Evolutionary conservation across 2,329 filamentous ascomycete genomes (phyloP).

Genomic region (Tolypocladium capitatum): DNA sequence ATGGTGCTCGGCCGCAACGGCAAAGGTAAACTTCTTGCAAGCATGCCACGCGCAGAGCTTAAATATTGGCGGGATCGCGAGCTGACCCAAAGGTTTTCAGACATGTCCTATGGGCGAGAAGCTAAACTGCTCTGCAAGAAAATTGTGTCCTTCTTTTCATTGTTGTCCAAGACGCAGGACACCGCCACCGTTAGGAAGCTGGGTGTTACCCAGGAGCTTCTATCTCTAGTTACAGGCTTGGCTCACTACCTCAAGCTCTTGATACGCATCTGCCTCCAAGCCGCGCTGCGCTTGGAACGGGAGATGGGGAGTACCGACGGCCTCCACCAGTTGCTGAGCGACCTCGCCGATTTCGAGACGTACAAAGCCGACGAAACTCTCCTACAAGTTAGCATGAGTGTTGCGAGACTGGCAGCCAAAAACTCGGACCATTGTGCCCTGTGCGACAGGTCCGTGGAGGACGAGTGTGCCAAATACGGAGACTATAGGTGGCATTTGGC

Average conservation of each 20-base stretch:
- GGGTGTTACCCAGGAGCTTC: slow-evolving; percentile 91
- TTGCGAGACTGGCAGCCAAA: slow-evolving; percentile 55
- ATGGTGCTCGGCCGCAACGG: slow-evolving; percentile 55
- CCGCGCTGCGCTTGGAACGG: slow-evolving; percentile 78
- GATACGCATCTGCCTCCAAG: slow-evolving; percentile 92
- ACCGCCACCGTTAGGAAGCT: slow-evolving; percentile 77
- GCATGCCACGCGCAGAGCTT: not conserved
- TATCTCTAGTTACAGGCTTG: slow-evolving; percentile 91
- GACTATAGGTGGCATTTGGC: slow-evolving; percentile 72
- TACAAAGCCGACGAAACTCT: slow-evolving; percentile 59
- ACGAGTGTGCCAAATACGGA: slow-evolving; percentile 69
- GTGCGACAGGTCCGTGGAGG: slow-evolving; percentile 82
- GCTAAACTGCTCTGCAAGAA: slow-evolving; percentile 99
- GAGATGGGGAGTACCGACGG: slow-evolving; percentile 64
- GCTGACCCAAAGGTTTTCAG: slow-evolving; percentile 24
- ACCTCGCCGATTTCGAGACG: slow-evolving; percentile 71
- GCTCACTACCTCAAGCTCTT: slow-evolving; percentile 96
- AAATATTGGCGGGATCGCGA: not conserved
- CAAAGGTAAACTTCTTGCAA: slow-evolving; percentile 48
- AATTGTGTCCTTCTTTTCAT: slow-evolving; percentile 92
- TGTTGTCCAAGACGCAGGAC: slow-evolving; percentile 90
- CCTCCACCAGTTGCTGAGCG: slow-evolving; percentile 69
- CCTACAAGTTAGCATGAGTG: slow-evolving; percentile 51
- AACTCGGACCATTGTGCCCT: slow-evolving; percentile 72
- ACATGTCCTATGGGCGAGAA: slow-evolving; percentile 82